A percentile compares a stretch with the other conserved stretches of the same genome.
These are phyloP conservation scores for Dictyostelium citrinum DNA, from an alignment of 78 protist genomes.

Conservation along the genomic window DNA sequence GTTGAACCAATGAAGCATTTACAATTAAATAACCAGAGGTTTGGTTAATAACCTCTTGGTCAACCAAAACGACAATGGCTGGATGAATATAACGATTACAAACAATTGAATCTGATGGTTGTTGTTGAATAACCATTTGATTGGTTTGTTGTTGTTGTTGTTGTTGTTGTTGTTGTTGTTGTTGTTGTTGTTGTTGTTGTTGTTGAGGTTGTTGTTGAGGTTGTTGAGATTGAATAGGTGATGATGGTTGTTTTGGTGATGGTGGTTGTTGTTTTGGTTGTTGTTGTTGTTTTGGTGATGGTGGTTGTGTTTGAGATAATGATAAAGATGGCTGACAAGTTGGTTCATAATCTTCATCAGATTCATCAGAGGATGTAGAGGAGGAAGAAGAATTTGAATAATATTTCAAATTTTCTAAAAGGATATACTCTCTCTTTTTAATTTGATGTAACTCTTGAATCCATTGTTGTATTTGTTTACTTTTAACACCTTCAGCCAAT, in stretches of 20 bases:
- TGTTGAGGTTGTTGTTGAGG: neutral
- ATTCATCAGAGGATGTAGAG: neutral
- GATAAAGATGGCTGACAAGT: neutral
- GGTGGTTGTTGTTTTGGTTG: neutral
- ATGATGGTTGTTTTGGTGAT: neutral
- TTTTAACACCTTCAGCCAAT: neutral
- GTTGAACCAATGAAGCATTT: constrained; percentile 37
- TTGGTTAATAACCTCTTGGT: constrained; percentile 18
- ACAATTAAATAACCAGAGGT: constrained; percentile 41
- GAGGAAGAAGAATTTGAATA: neutral
- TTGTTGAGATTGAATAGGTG: neutral
- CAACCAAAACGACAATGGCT: constrained; percentile 40
- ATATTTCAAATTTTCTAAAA: constrained; percentile 33
- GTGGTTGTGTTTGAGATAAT: neutral
- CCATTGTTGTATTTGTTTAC: constrained; percentile 49
- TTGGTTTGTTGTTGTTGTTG: neutral
- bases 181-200: neutral
- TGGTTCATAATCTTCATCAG: constrained; percentile 9
- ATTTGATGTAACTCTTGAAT: constrained; percentile 39
- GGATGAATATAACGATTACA: constrained; percentile 58
- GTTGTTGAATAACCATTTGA: constrained; percentile 24
- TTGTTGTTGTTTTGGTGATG: neutral
- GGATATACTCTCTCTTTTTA: constrained; percentile 42
- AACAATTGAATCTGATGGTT: constrained; percentile 46
- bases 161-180: neutral